These are phyloP conservation scores for Boletus semigastroideus DNA, from an alignment of 1,284 basidiomycete species.

Conservation along the genomic window DNA sequence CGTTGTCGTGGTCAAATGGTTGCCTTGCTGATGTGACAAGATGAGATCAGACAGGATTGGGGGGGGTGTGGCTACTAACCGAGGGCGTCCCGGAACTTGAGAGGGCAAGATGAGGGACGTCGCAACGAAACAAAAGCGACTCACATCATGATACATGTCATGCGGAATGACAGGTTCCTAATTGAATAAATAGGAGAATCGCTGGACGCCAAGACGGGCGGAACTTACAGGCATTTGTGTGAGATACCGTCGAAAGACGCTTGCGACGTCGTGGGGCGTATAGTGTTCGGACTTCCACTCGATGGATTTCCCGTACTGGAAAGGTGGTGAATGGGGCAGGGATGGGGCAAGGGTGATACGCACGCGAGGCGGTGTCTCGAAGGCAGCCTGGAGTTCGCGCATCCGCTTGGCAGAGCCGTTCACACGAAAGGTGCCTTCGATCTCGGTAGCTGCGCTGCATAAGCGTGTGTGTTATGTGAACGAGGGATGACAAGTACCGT, in stretches of 20 bases:
- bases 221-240: conserved; percentile 90
- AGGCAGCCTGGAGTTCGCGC: conserved; percentile 89
- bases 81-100: conserved; percentile 80
- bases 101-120: conserved; percentile 18
- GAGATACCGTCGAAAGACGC: conserved; percentile 92
- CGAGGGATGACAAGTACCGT: conserved; percentile 49
- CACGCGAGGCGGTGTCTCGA: conserved; percentile 87
- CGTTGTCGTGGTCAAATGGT: conserved; percentile 63
- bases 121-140: conserved; percentile 31
- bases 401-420: conserved; percentile 93
- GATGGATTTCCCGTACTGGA: conserved; percentile 88
- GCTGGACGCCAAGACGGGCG: conserved; percentile 15
- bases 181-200: conserved; percentile 6
- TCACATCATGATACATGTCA: conserved; percentile 83
- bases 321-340: conserved; percentile 3
- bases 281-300: conserved; percentile 87
- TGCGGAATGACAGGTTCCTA: conserved; percentile 90
- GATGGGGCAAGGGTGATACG: conserved; percentile 31
- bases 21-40: conserved; percentile 50
- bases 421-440: conserved; percentile 95
- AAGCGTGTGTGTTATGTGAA: neutral
- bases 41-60: conserved; percentile 3
- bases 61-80: conserved; percentile 44
- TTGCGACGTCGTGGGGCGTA: conserved; percentile 95
- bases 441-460: conserved; percentile 72